These are phyloP conservation scores for Apiotrichum domesticum DNA, from an alignment of 1,284 basidiomycete species.

Conservation along the genomic window DNA sequence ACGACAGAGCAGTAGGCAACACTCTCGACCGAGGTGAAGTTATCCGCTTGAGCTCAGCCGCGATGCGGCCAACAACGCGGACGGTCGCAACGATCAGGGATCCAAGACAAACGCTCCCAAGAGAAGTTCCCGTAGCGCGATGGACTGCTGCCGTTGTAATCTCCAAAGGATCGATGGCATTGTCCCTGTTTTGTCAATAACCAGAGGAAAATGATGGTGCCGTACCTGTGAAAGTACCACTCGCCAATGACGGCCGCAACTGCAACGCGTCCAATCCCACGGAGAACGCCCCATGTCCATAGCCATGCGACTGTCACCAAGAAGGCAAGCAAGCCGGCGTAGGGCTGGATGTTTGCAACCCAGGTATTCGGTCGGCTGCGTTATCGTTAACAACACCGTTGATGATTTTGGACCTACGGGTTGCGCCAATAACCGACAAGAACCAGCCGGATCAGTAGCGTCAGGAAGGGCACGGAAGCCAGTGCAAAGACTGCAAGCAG, in stretches of 20 bases:
- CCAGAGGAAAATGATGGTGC: not conserved
- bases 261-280: constrained; percentile 71
- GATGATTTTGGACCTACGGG: constrained; percentile 27
- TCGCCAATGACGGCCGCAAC: constrained; percentile 78
- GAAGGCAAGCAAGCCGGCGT: constrained; percentile 75
- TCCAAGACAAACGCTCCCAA: constrained; percentile 71
- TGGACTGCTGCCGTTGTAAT: constrained; percentile 70
- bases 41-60: constrained; percentile 33
- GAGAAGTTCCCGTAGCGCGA: constrained; percentile 70
- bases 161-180: constrained; percentile 52
- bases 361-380: constrained; percentile 43
- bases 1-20: constrained; percentile 44
- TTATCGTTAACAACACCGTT: not conserved
- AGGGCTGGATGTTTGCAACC: constrained; percentile 70
- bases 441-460: constrained; percentile 71
- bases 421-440: constrained; percentile 61
- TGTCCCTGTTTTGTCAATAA: constrained; percentile 9
- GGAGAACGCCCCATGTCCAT: constrained; percentile 84
- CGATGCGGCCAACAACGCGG: constrained; percentile 46
- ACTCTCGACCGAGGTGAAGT: constrained; percentile 33
- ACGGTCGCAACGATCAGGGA: constrained; percentile 68
- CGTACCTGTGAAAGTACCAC: constrained; percentile 84
- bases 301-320: constrained; percentile 67
- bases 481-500: constrained; percentile 68
- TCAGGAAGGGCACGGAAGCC: constrained; percentile 75